A percentile compares a stretch with the other conserved stretches of the same genome.
Conservation (phyloP, 169 alveolate species). For the Theileria annulata region DNA sequence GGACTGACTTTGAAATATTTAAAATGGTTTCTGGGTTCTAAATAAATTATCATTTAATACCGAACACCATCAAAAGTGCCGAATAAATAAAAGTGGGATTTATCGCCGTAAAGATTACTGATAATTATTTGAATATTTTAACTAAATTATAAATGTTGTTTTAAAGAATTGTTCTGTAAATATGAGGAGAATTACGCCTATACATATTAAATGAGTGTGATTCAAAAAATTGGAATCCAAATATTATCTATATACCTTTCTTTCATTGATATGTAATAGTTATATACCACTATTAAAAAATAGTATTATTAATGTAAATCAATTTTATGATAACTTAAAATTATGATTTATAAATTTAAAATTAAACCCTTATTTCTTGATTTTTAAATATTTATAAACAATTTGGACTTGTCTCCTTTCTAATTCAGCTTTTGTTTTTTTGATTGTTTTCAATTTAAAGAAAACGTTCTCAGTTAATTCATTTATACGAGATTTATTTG, state of each 20-base stretch:
- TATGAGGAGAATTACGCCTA: background rate
- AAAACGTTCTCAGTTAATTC: background rate
- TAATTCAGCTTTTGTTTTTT: background rate
- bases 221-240: background rate
- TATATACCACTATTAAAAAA: background rate
- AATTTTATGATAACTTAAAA: background rate
- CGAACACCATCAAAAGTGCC: background rate
- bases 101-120: background rate
- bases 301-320: background rate
- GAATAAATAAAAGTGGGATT: background rate
- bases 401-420: constrained; percentile 10
- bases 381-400: constrained; percentile 4
- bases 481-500: background rate
- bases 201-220: background rate
- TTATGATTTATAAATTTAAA: background rate
- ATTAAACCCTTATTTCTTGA: background rate
- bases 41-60: background rate
- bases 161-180: background rate
- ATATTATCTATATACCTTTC: background rate
- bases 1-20: background rate
- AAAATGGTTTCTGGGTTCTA: background rate
- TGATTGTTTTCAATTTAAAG: background rate
- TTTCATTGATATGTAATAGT: background rate
- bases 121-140: too few relatives aligned
- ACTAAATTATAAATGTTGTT: too few relatives aligned